Percentiles rank a stretch among this genome's conserved stretches.
These are phyloP conservation scores for Candida peoriensis DNA, from an alignment of 805 yeast species.

Conservation along the genomic window DNA sequence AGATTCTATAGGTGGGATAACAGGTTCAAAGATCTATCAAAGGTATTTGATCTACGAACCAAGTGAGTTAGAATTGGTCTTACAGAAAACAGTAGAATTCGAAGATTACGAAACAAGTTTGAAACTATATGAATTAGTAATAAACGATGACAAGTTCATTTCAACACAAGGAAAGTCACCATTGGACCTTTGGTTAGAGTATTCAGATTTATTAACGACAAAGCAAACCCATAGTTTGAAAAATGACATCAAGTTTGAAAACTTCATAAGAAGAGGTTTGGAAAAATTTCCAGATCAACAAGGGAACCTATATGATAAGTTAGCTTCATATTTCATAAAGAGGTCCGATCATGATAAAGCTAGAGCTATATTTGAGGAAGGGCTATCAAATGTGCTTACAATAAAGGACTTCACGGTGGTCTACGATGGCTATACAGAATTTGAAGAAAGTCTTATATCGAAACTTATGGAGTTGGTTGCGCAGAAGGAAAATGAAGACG, in stretches of 20 bases:
- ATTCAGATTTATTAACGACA: conserved; percentile 35
- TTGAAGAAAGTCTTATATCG: conserved; percentile 47
- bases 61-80: conserved; percentile 26
- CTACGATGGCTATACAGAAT: conserved; percentile 58
- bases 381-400: conserved; percentile 42
- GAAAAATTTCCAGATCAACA: conserved; percentile 54
- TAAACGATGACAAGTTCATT: conserved; percentile 30
- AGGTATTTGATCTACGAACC: conserved; percentile 29
- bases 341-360: conserved; percentile 34
- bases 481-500: conserved; percentile 11
- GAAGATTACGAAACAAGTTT: conserved; percentile 26
- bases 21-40: conserved; percentile 23
- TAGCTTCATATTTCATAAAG: conserved; percentile 44
- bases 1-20: conserved; percentile 34
- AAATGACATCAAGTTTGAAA: conserved; percentile 27
- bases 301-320: conserved; percentile 40
- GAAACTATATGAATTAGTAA: conserved; percentile 28
- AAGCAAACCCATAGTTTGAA: conserved; percentile 2
- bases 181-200: conserved; percentile 42
- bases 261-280: conserved; percentile 31
- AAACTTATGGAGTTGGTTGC: conserved; percentile 10
- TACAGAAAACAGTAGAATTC: conserved; percentile 30
- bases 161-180: conserved; percentile 37
- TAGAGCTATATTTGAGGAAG: conserved; percentile 41
- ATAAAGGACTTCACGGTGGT: conserved; percentile 57